phyloP scores from a whole-genome alignment of 1,284 basidiomycete species.

The Apiotrichum laibachii region DNA sequence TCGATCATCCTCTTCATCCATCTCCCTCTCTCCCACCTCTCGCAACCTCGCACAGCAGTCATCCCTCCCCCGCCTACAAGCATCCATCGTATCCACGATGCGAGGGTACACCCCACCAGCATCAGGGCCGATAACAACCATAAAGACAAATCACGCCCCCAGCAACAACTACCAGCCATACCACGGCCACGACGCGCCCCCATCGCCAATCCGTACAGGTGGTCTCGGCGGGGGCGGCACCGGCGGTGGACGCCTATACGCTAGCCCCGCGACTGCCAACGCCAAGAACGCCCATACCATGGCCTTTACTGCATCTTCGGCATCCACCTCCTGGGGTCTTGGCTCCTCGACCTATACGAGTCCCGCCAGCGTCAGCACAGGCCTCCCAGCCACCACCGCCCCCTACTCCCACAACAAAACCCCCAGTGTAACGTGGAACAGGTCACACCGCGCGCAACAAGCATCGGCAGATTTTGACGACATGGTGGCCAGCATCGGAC shows the following conservation, averaged over 20 bases:
- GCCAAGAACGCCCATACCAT: neutral
- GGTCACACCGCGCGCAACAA: neutral
- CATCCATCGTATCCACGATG: neutral
- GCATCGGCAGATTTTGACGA: slow-evolving; percentile 1
- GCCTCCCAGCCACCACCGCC: neutral
- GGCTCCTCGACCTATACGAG: neutral
- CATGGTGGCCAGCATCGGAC: neutral
- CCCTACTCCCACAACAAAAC: neutral
- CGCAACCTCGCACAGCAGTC: neutral
- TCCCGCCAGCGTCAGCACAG: neutral
- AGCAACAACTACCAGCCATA: neutral
- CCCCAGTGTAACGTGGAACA: neutral
- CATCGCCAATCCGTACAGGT: neutral
- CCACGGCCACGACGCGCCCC: neutral
- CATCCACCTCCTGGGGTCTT: neutral
- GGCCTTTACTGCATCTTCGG: neutral
- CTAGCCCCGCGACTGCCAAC: neutral
- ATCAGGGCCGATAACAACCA: too few species aligned
- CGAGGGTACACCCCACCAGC: neutral
- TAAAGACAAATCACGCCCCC: too few species aligned
- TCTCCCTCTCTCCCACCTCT: neutral
- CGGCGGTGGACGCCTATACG: neutral
- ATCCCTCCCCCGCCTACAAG: neutral
- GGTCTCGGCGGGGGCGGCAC: neutral
- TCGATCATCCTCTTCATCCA: neutral